Conservation (phyloP, 129 eudicot genomes). For the Tanacetum coccineum region DNA sequence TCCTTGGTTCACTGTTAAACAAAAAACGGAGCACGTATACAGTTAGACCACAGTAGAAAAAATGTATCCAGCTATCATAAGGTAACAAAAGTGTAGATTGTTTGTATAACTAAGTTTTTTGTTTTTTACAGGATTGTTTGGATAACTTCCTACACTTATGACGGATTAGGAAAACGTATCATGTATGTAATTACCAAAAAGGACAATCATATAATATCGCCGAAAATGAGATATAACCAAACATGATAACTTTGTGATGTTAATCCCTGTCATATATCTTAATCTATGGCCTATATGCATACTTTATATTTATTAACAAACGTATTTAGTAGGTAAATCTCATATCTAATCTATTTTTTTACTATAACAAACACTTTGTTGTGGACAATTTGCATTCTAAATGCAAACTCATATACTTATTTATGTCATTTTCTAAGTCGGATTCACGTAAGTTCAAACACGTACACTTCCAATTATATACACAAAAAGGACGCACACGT, state of each 20-base stretch:
- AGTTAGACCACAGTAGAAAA: neutral
- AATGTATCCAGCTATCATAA: neutral
- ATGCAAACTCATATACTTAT: neutral
- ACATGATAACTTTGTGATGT: slow-evolving; percentile 26
- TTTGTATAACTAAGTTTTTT: neutral
- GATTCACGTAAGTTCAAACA: neutral
- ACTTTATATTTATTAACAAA: neutral
- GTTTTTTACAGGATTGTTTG: neutral
- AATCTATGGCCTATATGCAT: slow-evolving; percentile 15
- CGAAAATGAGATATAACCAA: slow-evolving; percentile 23
- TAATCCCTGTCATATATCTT: neutral
- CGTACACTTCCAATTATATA: too few species aligned
- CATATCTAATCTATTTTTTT: neutral
- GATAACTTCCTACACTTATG: neutral
- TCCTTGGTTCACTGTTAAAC: slow-evolving; percentile 80
- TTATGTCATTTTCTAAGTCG: neutral
- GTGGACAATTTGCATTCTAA: too few species aligned
- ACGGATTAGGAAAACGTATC: neutral
- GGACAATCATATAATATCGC: slow-evolving; percentile 10
- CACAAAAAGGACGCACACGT: too few species aligned
- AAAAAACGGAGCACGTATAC: slow-evolving; percentile 19
- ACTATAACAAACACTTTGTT: too few species aligned
- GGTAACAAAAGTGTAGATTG: too few species aligned
- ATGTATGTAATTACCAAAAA: slow-evolving; percentile 6
- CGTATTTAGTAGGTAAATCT: neutral